Evolutionary conservation across 2,329 filamentous ascomycete genomes (phyloP), one percentile per base, ranked within the genome.

Genomic region (Nectriaceae sp.): DNA sequence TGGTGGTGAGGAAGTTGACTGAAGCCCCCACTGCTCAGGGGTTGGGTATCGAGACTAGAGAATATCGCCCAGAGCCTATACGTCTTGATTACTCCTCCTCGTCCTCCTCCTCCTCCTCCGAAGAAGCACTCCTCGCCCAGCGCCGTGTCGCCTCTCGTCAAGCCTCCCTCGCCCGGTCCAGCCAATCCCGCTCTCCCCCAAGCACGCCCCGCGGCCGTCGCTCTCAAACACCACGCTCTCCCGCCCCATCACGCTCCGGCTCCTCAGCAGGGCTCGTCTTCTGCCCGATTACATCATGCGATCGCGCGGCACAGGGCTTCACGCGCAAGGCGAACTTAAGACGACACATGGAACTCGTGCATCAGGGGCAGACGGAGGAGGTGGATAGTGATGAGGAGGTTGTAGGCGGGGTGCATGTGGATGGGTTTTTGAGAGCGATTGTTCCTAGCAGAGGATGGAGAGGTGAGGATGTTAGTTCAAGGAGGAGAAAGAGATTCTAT

Each of bases 381-480:
- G 55, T 63, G 24, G 70, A 71, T 18, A 71, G 75, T 49, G 78
- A 73, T 58, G 79, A 77, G 47, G 80, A 84, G 59, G 77, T 83
- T 59, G 56, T 75, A 8, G 86, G 84, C 0, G 85, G 75, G 0
- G 82, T 89, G 18, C 86, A 89, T 57, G 77, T 83, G 2, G 86
- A 90, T 64, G 83, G 86, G 0, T 90, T 87, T 59, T 56, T 90
- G 57, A 72, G 74, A 60, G 77, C 79, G 4, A 75, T 89, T 44
- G 69, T 72, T 48, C 65, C 72, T 1, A 68, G 73, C 5, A 68
- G 61, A 37, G 79, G 78, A 0, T 82, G 78, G 79, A 66, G 75
- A 35, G 71, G 65, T 2, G 67, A 64, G 26, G 71, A 74, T 26
- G 46, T 49, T 3, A 47, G 44, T 2, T 48, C 52, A 40, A 61